A percentile compares a stretch with the other conserved stretches of the same genome.
These are phyloP conservation scores for Alternaria arborescens DNA, from an alignment of 2,329 filamentous ascomycete genomes.

Conservation along the genomic window DNA sequence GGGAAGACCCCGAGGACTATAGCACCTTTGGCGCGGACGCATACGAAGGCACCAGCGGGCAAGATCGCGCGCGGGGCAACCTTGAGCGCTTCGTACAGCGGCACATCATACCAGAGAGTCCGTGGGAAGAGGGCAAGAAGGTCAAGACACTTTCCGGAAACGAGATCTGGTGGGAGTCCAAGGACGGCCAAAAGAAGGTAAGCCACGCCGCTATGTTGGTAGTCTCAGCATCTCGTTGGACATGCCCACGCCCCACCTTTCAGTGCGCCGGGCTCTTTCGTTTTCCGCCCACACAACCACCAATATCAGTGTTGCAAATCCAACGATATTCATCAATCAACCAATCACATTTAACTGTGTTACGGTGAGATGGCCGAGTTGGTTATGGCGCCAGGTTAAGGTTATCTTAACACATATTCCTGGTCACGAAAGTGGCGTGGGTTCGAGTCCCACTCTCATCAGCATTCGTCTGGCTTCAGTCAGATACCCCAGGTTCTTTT, in stretches of 20 bases:
- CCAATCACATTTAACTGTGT: constrained; percentile 6
- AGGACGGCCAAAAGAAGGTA: constrained; percentile 72
- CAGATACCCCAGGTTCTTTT: constrained; percentile 36
- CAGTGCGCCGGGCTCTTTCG: constrained; percentile 7
- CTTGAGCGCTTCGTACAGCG: constrained; percentile 83
- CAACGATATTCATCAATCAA: constrained; percentile 19
- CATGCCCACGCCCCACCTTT: constrained; percentile 6
- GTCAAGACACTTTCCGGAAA: constrained; percentile 72
- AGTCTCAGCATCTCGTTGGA: constrained; percentile 6
- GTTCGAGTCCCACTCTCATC: constrained; percentile 54
- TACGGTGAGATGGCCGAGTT: constrained; percentile 31
- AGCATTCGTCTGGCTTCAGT: constrained; percentile 41
- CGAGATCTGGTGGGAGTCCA: constrained; percentile 84
- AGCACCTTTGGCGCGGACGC: constrained; percentile 70
- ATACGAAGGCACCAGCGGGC: constrained; percentile 78
- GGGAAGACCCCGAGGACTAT: constrained; percentile 81
- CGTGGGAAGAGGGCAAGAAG: constrained; percentile 76
- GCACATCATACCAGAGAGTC: constrained; percentile 78
- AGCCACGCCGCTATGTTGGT: constrained; percentile 39
- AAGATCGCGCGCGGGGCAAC: constrained; percentile 79
- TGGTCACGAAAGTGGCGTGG: constrained; percentile 53
- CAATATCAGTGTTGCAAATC: constrained; percentile 6
- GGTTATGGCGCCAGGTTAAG: constrained; percentile 48
- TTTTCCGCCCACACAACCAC: not conserved
- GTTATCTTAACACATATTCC: constrained; percentile 37